Conservation (phyloP, 2,329 filamentous ascomycete species). For the Nothophaeocryptopus gaeumannii region DNA sequence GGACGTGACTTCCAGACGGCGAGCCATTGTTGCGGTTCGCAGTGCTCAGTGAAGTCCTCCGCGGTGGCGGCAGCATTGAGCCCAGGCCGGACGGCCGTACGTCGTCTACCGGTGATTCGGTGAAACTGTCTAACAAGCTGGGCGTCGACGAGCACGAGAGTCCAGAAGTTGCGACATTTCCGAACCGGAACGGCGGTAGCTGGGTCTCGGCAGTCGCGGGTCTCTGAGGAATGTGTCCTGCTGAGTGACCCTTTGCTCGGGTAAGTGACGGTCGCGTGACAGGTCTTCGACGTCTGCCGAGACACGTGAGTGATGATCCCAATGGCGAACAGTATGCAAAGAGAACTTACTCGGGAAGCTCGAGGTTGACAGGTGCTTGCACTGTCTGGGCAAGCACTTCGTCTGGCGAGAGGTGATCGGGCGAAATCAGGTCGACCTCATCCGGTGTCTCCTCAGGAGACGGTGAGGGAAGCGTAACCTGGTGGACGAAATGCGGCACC, state of each 20-base stretch:
- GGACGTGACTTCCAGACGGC: slow-evolving; percentile 66
- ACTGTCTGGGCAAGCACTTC: slow-evolving; percentile 21
- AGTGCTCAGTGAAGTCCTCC: slow-evolving; percentile 63
- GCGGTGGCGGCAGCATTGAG: slow-evolving; percentile 60
- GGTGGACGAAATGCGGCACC: slow-evolving; percentile 55
- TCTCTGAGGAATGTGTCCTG: slow-evolving; percentile 61
- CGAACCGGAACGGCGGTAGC: slow-evolving; percentile 73
- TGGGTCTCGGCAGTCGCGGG: slow-evolving; percentile 60
- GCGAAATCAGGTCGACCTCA: slow-evolving; percentile 38
- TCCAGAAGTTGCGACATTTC: slow-evolving; percentile 43
- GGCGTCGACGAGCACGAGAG: slow-evolving; percentile 55
- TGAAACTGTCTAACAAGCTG: slow-evolving; percentile 76
- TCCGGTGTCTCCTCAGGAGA: slow-evolving; percentile 57
- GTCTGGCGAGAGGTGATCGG: slow-evolving; percentile 33
- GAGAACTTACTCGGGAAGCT: slow-evolving; percentile 32
- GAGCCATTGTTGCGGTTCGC: slow-evolving; percentile 67
- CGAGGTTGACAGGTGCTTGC: slow-evolving; percentile 23
- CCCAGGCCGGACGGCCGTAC: slow-evolving; percentile 54
- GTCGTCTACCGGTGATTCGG: slow-evolving; percentile 73
- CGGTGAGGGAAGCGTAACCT: slow-evolving; percentile 69
- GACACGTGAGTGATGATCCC: slow-evolving; percentile 19
- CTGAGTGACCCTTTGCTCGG: slow-evolving; percentile 71
- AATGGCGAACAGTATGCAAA: slow-evolving; percentile 4
- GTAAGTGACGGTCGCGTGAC: slow-evolving; percentile 69
- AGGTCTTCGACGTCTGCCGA: slow-evolving; percentile 31